Conservation (phyloP, 1,284 basidiomycete genomes). For the Marasmius fiardii region DNA sequence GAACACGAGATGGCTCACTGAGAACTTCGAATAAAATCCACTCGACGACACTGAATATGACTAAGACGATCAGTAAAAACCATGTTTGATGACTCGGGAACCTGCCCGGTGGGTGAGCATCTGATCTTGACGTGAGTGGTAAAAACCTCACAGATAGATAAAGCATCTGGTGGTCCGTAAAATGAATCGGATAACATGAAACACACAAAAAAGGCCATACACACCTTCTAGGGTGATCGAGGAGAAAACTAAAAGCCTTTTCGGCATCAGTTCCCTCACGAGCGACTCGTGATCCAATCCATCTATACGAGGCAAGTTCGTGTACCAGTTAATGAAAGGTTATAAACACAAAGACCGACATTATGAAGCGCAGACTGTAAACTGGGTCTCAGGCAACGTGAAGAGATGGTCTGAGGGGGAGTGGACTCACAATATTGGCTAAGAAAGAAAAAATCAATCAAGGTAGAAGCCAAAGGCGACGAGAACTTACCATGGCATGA, state of each 20-base stretch:
- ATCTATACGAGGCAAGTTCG: slow-evolving; percentile 28
- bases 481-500: slow-evolving; percentile 44
- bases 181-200: background rate
- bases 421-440: slow-evolving; percentile 33
- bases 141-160: slow-evolving; percentile 58
- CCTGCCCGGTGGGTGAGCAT: slow-evolving; percentile 18
- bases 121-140: background rate
- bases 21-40: slow-evolving; percentile 54
- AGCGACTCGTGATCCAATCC: slow-evolving; percentile 46
- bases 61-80: slow-evolving; percentile 59
- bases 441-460: background rate
- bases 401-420: background rate
- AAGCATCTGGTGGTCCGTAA: slow-evolving; percentile 53
- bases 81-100: slow-evolving; percentile 83
- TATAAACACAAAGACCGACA: slow-evolving; percentile 32
- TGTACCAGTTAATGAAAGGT: too few relatives aligned
- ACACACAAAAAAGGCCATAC: slow-evolving; percentile 3
- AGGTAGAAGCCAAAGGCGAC: background rate
- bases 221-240: slow-evolving; percentile 76
- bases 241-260: slow-evolving; percentile 71
- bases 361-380: slow-evolving; percentile 35
- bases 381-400: background rate
- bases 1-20: slow-evolving; percentile 24
- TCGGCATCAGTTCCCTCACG: slow-evolving; percentile 43
- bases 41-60: slow-evolving; percentile 42